A percentile compares a stretch with the other conserved stretches of the same genome.
Evolutionary conservation across 805 yeast genomes (phyloP).

Genomic region (Yarrowia sp.): DNA sequence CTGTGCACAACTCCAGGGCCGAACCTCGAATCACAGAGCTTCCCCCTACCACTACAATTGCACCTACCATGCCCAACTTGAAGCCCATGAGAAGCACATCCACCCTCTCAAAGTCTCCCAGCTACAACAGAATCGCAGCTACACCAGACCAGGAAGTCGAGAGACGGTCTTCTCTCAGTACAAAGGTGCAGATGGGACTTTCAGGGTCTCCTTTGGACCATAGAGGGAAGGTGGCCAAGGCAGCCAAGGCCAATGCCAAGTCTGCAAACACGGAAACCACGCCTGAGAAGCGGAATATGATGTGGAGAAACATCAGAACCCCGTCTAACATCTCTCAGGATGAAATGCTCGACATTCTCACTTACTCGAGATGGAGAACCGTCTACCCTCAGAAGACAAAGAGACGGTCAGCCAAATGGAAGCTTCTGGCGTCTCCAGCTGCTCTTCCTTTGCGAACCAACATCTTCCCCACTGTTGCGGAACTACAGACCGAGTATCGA

Average conservation of each 20-base stretch:
- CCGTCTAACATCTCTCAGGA: slow-evolving; percentile 74
- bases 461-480: slow-evolving; percentile 72
- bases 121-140: slow-evolving; percentile 6
- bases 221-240: neutral
- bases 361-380: slow-evolving; percentile 89
- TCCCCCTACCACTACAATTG: neutral
- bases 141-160: slow-evolving; percentile 17
- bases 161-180: slow-evolving; percentile 8
- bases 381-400: slow-evolving; percentile 79
- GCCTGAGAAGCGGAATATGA: slow-evolving; percentile 45
- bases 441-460: slow-evolving; percentile 84
- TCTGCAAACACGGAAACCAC: slow-evolving; percentile 1
- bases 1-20: neutral
- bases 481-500: slow-evolving; percentile 74
- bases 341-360: slow-evolving; percentile 61
- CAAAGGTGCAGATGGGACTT: slow-evolving; percentile 16
- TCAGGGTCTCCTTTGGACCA: slow-evolving; percentile 21
- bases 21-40: slow-evolving; percentile 1
- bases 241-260: neutral
- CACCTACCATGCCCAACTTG: neutral
- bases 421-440: slow-evolving; percentile 91
- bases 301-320: slow-evolving; percentile 72
- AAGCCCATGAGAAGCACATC: neutral
- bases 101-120: neutral
- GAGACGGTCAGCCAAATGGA: slow-evolving; percentile 83